A percentile compares a stretch with the other conserved stretches of the same genome.
Evolutionary conservation across 2,329 filamentous ascomycete species (phyloP).

Genomic region (Aspergillus chevalieri): DNA sequence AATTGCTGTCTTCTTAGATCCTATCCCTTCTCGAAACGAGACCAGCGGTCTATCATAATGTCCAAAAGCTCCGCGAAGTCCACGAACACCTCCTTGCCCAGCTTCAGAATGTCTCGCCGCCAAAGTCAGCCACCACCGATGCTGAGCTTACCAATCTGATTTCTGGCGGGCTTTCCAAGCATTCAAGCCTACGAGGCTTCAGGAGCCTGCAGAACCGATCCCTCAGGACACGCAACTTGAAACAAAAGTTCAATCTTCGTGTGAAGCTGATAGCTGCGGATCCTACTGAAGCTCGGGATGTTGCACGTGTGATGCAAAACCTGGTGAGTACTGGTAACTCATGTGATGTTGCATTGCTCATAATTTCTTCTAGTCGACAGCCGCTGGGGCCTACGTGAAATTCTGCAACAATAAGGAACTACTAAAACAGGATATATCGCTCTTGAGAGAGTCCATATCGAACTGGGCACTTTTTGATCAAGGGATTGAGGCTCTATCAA

Average conservation of each 20-base stretch:
- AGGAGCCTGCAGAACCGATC: constrained; percentile 22
- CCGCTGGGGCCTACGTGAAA: constrained; percentile 83
- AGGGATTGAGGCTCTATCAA: constrained; percentile 76
- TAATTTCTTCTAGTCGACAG: constrained; percentile 59
- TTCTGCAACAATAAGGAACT: constrained; percentile 86
- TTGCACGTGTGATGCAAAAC: constrained; percentile 50
- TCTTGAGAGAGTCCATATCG: constrained; percentile 61
- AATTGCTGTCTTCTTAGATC: constrained; percentile 48
- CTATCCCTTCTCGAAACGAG: constrained; percentile 69
- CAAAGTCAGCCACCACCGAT: constrained; percentile 2
- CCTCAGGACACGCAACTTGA: constrained; percentile 23
- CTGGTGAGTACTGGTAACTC: constrained; percentile 34
- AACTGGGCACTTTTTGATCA: constrained; percentile 76
- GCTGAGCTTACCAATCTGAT: constrained; percentile 15
- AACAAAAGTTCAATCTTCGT: constrained; percentile 20
- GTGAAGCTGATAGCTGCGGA: constrained; percentile 42
- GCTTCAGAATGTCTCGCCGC: constrained; percentile 64
- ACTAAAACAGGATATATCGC: constrained; percentile 70
- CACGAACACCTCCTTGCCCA: constrained; percentile 76
- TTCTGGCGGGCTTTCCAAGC: constrained; percentile 35
- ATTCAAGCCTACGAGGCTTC: constrained; percentile 39
- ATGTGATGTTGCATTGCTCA: constrained; percentile 35
- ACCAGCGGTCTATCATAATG: constrained; percentile 69
- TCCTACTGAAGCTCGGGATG: constrained; percentile 48
- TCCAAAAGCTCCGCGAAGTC: constrained; percentile 71